Conservation (phyloP, 2,329 filamentous ascomycete genomes). For the Fusarium tupiense region DNA sequence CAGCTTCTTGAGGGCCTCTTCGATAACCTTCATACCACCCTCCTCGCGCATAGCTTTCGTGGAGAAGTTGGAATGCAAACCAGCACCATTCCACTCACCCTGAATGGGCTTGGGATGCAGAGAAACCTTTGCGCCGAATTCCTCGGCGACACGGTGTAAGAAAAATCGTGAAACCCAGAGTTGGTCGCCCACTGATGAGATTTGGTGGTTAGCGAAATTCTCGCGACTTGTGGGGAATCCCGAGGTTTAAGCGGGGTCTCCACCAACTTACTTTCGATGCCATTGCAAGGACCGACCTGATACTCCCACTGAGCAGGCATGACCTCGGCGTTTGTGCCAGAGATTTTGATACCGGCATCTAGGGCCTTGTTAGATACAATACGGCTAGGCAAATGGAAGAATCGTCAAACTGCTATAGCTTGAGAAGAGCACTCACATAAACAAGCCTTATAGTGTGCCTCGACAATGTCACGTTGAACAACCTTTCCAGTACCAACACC, state of each 20-base stretch:
- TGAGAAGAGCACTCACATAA: conserved; percentile 60
- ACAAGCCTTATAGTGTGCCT: conserved; percentile 71
- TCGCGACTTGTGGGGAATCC: no score
- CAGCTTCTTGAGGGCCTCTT: conserved; percentile 85
- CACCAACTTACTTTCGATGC: conserved; percentile 74
- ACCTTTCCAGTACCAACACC: conserved; percentile 98
- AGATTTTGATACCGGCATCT: conserved; percentile 88
- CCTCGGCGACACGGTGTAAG: conserved; percentile 89
- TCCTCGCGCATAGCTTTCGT: conserved; percentile 88
- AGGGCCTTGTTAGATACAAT: no score
- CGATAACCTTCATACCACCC: conserved; percentile 95
- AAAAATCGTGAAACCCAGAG: conserved; percentile 90
- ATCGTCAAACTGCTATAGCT: not conserved
- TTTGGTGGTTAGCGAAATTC: conserved; percentile 37
- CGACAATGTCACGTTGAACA: conserved; percentile 97
- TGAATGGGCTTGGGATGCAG: conserved; percentile 95
- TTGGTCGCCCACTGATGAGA: conserved; percentile 81
- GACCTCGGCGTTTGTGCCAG: conserved; percentile 98
- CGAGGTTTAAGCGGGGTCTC: no score
- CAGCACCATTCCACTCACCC: conserved; percentile 85
- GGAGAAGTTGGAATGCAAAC: conserved; percentile 94
- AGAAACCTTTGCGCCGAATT: conserved; percentile 95
- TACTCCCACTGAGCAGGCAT: conserved; percentile 99
- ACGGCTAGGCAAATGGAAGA: no score
- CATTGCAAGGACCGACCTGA: conserved; percentile 90